phyloP scores from a whole-genome alignment of 2,329 filamentous ascomycete species.

The Sporothrix phasma region DNA sequence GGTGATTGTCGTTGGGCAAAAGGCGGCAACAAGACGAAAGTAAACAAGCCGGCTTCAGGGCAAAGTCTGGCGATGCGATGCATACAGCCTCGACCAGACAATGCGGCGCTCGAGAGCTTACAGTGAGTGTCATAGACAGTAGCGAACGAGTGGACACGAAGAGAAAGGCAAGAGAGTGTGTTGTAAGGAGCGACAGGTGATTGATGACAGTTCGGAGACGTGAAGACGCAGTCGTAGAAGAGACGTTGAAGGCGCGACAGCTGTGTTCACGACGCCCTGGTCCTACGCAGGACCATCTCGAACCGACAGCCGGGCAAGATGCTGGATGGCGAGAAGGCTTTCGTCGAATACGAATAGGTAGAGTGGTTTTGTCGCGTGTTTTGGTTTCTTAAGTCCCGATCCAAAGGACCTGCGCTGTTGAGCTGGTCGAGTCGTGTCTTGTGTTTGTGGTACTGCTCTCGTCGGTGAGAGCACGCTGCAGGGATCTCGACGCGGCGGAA shows the following conservation, averaged over 20 bases:
- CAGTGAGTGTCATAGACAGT: background rate
- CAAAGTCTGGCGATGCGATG: background rate
- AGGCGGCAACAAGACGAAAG: background rate
- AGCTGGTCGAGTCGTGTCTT: background rate
- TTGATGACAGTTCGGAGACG: background rate
- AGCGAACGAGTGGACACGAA: background rate
- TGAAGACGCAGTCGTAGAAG: background rate
- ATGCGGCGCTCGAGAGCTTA: background rate
- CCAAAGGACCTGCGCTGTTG: background rate
- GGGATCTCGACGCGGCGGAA: background rate
- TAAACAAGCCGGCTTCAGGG: background rate
- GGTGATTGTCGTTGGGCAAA: background rate
- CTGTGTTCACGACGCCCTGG: constrained; percentile 9
- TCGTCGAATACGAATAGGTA: background rate
- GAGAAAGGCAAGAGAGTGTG: background rate
- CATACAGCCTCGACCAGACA: background rate
- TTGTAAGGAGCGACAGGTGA: constrained; percentile 5
- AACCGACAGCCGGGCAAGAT: constrained; percentile 1
- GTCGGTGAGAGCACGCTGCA: background rate
- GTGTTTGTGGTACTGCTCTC: background rate
- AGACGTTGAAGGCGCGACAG: background rate
- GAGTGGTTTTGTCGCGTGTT: background rate
- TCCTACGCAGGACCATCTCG: constrained; percentile 12
- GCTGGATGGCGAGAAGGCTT: background rate
- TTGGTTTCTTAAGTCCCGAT: background rate